Conservation (phyloP, 805 yeast genomes). For the Pichia heedii region DNA sequence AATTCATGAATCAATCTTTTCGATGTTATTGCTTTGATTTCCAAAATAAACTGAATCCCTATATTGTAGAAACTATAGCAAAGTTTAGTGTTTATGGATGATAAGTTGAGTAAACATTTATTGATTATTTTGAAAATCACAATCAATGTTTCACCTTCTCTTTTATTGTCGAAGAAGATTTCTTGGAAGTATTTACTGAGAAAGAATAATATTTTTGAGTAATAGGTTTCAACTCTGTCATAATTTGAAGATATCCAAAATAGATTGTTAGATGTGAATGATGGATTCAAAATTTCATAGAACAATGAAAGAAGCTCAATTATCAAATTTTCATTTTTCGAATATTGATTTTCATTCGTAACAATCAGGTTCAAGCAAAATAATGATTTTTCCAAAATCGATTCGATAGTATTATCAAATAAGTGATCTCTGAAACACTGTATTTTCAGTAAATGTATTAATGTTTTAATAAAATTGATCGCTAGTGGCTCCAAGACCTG, state of each 20-base stretch:
- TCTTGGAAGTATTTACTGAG: conserved; percentile 11
- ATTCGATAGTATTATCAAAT: conserved; percentile 10
- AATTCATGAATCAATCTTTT: conserved; percentile 36
- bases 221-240: conserved; percentile 6
- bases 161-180: conserved; percentile 12
- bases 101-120: conserved; percentile 32
- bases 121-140: conserved; percentile 37
- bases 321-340: conserved; percentile 16
- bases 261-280: conserved; percentile 7
- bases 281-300: conserved; percentile 15
- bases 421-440: conserved; percentile 23
- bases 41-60: conserved; percentile 30
- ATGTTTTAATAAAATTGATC: conserved; percentile 21
- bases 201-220: conserved; percentile 11
- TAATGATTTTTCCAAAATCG: conserved; percentile 11
- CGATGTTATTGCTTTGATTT: conserved; percentile 33
- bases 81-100: conserved; percentile 31
- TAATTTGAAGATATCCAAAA: not conserved
- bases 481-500: conserved; percentile 23
- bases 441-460: conserved; percentile 19
- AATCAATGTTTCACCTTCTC: conserved; percentile 21
- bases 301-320: conserved; percentile 15
- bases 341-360: not conserved
- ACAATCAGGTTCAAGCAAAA: conserved; percentile 13
- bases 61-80: conserved; percentile 31